These are phyloP conservation scores for Podospora pseudopauciseta DNA, from an alignment of 495 filamentous ascomycete genomes.

Conservation along the genomic window DNA sequence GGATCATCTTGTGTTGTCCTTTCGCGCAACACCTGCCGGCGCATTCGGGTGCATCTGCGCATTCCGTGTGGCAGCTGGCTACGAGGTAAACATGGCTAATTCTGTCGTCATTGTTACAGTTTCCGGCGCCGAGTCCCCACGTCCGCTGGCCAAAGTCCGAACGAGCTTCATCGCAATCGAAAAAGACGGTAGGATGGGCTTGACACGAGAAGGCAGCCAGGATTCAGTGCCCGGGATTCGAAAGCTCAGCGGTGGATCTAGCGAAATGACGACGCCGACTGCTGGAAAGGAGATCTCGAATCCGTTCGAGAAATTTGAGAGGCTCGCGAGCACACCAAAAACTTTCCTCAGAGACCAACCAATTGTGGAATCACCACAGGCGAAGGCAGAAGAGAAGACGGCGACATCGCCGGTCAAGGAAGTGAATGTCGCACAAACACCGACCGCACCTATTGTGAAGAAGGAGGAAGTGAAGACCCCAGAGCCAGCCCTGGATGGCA, in stretches of 20 bases:
- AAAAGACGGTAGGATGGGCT: constrained; percentile 50
- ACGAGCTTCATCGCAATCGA: constrained; percentile 84
- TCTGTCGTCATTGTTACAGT: neutral
- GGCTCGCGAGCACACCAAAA: constrained; percentile 29
- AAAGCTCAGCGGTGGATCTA: constrained; percentile 35
- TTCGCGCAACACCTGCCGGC: neutral
- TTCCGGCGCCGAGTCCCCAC: constrained; percentile 39
- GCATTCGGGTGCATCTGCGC: neutral
- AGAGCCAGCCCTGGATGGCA: neutral
- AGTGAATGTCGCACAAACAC: constrained; percentile 16
- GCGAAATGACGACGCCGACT: constrained; percentile 32
- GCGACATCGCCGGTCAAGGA: constrained; percentile 10
- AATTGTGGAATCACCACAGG: constrained; percentile 35
- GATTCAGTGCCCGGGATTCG: constrained; percentile 41
- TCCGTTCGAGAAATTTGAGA: constrained; percentile 22
- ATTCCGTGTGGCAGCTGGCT: neutral
- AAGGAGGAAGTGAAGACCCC: neutral
- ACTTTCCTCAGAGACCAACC: constrained; percentile 33
- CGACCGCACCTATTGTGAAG: constrained; percentile 17
- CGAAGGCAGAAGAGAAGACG: constrained; percentile 16
- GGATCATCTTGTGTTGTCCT: constrained; percentile 12
- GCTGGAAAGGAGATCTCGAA: constrained; percentile 31
- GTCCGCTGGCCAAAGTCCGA: constrained; percentile 72
- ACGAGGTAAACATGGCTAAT: constrained; percentile 16
- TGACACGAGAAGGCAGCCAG: constrained; percentile 40